These are phyloP conservation scores for Hypomyces rosellus DNA, from an alignment of 2,329 filamentous ascomycete species.

Conservation along the genomic window DNA sequence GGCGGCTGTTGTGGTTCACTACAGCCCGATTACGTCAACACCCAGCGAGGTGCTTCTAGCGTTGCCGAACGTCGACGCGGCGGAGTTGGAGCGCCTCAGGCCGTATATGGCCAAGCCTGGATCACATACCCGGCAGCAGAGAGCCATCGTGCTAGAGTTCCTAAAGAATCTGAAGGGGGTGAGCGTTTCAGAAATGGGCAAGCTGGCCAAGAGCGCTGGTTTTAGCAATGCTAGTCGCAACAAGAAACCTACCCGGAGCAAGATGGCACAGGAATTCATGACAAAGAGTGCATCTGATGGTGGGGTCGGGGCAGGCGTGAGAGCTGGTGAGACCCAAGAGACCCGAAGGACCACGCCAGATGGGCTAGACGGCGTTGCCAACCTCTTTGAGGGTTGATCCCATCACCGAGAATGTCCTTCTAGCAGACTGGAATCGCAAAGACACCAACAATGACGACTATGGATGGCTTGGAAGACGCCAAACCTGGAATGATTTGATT, in stretches of 20 bases:
- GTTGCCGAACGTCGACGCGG: slow-evolving; percentile 67
- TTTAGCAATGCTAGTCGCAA: slow-evolving; percentile 22
- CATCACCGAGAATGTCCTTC: background rate
- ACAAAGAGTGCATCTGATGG: slow-evolving; percentile 33
- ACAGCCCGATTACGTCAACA: slow-evolving; percentile 61
- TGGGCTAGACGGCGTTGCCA: slow-evolving; percentile 48
- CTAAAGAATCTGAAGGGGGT: slow-evolving; percentile 83
- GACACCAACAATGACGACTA: background rate
- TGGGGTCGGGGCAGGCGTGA: background rate
- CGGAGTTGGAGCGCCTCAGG: slow-evolving; percentile 60
- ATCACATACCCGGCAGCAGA: slow-evolving; percentile 65
- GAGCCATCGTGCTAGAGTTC: slow-evolving; percentile 75
- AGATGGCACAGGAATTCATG: slow-evolving; percentile 63
- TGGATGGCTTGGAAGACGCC: background rate
- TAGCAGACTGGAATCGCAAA: background rate
- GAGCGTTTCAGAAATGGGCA: slow-evolving; percentile 88
- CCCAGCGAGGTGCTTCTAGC: slow-evolving; percentile 71
- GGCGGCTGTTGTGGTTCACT: slow-evolving; percentile 74
- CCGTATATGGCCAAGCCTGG: slow-evolving; percentile 52
- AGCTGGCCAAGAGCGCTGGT: slow-evolving; percentile 55
- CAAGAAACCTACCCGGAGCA: slow-evolving; percentile 28
- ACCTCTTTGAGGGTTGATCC: slow-evolving; percentile 33
- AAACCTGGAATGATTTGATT: background rate
- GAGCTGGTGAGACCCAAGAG: background rate
- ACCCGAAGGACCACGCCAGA: slow-evolving; percentile 39